These are phyloP conservation scores for Saccharomyces jurei DNA, from an alignment of 805 yeast species.

Conservation along the genomic window DNA sequence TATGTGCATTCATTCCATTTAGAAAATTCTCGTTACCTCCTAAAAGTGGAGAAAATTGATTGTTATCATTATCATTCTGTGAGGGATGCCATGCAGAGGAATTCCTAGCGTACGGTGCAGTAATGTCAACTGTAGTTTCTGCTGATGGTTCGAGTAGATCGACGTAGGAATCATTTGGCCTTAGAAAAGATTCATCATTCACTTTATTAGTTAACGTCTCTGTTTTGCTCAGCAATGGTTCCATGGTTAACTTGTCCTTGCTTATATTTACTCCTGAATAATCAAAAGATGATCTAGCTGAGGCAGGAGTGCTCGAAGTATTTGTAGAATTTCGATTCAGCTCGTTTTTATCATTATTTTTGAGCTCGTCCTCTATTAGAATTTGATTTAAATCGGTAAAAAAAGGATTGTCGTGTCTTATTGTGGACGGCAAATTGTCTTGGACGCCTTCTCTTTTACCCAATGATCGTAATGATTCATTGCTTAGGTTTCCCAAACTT, in stretches of 20 bases:
- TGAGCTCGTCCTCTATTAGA: constrained; percentile 7
- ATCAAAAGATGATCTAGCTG: constrained; percentile 21
- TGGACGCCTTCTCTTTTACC: constrained; percentile 13
- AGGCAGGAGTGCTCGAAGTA: constrained; percentile 9
- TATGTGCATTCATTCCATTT: neutral
- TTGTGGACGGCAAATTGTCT: constrained; percentile 25
- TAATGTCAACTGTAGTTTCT: constrained; percentile 33
- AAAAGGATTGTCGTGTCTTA: constrained; percentile 18
- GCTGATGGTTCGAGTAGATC: constrained; percentile 14
- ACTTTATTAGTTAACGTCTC: neutral
- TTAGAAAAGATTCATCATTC: constrained; percentile 17
- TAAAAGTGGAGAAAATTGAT: neutral
- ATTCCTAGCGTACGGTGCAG: constrained; percentile 29
- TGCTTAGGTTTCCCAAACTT: neutral
- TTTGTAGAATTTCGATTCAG: constrained; percentile 4
- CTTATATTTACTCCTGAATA: constrained; percentile 4
- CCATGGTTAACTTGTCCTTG: constrained; percentile 13
- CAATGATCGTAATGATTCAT: neutral
- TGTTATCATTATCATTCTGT: constrained; percentile 5
- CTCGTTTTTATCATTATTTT: constrained; percentile 1
- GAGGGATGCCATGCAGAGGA: constrained; percentile 24
- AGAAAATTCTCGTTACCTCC: neutral
- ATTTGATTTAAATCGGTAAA: constrained; percentile 23
- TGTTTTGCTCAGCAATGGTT: constrained; percentile 21
- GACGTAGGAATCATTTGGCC: constrained; percentile 26